Evolutionary conservation across 2,329 filamentous ascomycete genomes (phyloP).

Genomic region (Fusarium sp.): DNA sequence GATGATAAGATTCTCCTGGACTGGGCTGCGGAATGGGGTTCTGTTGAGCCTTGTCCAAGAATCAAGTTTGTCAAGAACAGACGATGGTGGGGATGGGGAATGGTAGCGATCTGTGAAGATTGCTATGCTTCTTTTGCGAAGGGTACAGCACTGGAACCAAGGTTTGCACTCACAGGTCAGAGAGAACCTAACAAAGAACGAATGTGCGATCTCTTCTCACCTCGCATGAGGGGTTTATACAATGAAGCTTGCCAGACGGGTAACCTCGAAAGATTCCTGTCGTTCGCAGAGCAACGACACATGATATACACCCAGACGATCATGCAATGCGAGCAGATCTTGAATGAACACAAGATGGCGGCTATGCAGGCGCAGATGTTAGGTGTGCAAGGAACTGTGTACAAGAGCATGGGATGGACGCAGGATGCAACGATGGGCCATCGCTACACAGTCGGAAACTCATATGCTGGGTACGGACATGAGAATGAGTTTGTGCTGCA

Average conservation of each 20-base stretch:
- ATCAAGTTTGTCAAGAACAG: slow-evolving; percentile 17
- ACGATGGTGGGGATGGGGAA: slow-evolving; percentile 52
- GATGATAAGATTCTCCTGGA: slow-evolving; percentile 42
- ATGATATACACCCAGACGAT: slow-evolving; percentile 50
- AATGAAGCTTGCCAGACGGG: slow-evolving; percentile 43
- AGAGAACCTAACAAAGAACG: slow-evolving; percentile 20
- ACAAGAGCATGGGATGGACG: slow-evolving; percentile 39
- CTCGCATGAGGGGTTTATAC: slow-evolving; percentile 52
- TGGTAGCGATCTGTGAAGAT: slow-evolving; percentile 51
- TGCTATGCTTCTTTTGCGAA: slow-evolving; percentile 51
- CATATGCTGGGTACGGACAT: slow-evolving; percentile 49
- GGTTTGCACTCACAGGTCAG: slow-evolving; percentile 46
- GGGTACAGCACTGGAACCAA: slow-evolving; percentile 42
- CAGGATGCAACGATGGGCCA: slow-evolving; percentile 32
- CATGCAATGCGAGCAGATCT: slow-evolving; percentile 40
- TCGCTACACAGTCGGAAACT: slow-evolving; percentile 45
- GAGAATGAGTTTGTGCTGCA: slow-evolving; percentile 46
- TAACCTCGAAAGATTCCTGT: slow-evolving; percentile 44
- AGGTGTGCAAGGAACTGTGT: slow-evolving; percentile 43
- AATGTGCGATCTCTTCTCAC: slow-evolving; percentile 54
- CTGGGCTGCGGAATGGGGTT: slow-evolving; percentile 47
- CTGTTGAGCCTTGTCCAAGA: slow-evolving; percentile 45
- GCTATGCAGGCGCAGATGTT: slow-evolving; percentile 43
- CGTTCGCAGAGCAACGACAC: slow-evolving; percentile 41
- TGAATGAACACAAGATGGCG: slow-evolving; percentile 42